A percentile compares a stretch with the other conserved stretches of the same genome.
Evolutionary conservation across 768 basidiomycete species (phyloP).

Genomic region (Mycena albidolilacea): DNA sequence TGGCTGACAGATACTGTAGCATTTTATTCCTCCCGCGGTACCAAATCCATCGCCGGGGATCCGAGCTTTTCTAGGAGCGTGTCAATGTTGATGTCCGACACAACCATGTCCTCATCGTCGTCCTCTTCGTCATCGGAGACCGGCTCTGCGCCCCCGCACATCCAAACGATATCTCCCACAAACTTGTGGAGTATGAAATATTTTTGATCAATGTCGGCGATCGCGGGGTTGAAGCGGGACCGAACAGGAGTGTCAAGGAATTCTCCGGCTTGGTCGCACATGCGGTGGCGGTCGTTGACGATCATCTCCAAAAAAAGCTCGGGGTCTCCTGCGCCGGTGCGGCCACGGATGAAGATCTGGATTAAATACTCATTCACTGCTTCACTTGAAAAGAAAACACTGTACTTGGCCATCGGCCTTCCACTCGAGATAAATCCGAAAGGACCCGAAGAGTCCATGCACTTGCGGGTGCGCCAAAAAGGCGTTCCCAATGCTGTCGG

Average conservation of each 20-base stretch:
- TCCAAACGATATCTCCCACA: constrained; percentile 32
- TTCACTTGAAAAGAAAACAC: constrained; percentile 29
- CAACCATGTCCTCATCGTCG: constrained; percentile 18
- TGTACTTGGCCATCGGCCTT: constrained; percentile 23
- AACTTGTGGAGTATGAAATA: constrained; percentile 30
- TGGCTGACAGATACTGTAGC: neutral
- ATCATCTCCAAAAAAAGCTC: constrained; percentile 6
- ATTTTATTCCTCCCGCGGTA: no score
- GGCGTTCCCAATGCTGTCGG: constrained; percentile 30
- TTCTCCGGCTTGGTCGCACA: constrained; percentile 20
- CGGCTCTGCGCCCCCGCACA: constrained; percentile 29
- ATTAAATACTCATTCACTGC: constrained; percentile 30
- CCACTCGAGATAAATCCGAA: constrained; percentile 24
- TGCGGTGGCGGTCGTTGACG: constrained; percentile 10
- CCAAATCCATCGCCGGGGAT: constrained; percentile 29
- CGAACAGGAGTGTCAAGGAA: constrained; percentile 27
- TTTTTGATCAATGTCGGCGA: constrained; percentile 30
- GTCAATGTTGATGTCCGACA: constrained; percentile 28
- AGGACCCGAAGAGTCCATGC: constrained; percentile 26
- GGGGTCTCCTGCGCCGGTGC: constrained; percentile 24
- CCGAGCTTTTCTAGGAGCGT: constrained; percentile 21
- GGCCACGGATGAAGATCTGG: constrained; percentile 27
- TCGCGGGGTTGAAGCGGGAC: constrained; percentile 12
- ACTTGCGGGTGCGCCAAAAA: constrained; percentile 28
- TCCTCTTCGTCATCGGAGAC: constrained; percentile 32